Base-by-base conservation (phyloP, 345 rosid genomes). In the Corymbia maculata region DNA sequence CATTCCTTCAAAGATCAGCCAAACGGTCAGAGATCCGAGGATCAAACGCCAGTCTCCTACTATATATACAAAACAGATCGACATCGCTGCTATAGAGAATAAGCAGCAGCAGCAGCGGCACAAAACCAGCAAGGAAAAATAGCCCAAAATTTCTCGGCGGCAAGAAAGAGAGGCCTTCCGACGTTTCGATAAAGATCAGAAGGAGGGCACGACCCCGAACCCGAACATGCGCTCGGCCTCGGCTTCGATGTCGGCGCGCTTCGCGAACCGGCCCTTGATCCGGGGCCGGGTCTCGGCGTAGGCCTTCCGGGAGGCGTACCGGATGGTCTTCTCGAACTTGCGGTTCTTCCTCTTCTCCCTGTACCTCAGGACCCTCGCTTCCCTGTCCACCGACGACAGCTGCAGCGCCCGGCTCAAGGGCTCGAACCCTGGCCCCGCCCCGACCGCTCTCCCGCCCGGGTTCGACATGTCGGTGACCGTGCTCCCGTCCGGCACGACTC, bases 311-410 rank as follows among this genome's bases (percentile, higher is more conserved):
- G 99, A 97, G 3, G 98, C 98, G 86, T 97, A 98, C 47, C 98
- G 93, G 51, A 97, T 98, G 22, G 99, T 98, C 95, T 98, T 98
- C 98, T 97, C 98, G 88, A 98, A 97, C 92, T 94, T 98, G 30
- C 98, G 86, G 89, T 94, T 95, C 98, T 98, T 98, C 88, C 99
- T 93, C 94, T 98, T 98, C 94, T 97, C 99, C 86, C 98, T 95
- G 95, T 98, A 98, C 96, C 99, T 96, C 91, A 95, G 85, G 28
- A 98, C 99, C 89, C 98, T 94, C 9, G 97, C 99, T 86, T 96
- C 99, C 90, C 99, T 91, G 88, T 98, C 99, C 7, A 91, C 95
- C 9, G 97, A 91, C 21, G 99, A 94, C 15, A 95, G 89, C 89
- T 94, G 97, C 88, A 94, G 92, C 92, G 87, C 85, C 47, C 90